Conservation (phyloP, 257 asterid genomes). For the Nyctanthes arbortristis region DNA sequence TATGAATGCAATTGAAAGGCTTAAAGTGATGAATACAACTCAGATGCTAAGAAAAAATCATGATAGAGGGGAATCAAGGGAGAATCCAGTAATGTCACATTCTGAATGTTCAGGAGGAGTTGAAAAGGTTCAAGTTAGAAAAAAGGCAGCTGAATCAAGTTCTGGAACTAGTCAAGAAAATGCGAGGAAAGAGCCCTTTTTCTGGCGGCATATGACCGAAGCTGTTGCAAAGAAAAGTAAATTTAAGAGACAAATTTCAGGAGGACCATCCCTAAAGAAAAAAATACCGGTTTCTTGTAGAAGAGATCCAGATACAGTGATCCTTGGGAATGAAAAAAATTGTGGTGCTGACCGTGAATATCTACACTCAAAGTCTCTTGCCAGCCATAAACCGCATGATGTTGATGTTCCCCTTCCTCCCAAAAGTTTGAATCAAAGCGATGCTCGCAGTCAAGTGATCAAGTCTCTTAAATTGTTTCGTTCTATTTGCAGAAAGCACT, state of each 20-base stretch:
- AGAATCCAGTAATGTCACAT: slow-evolving; percentile 25
- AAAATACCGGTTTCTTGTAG: slow-evolving; percentile 12
- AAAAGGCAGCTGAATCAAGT: slow-evolving; percentile 25
- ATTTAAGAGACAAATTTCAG: slow-evolving; percentile 11
- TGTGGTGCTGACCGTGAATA: slow-evolving; percentile 19
- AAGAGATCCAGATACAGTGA: slow-evolving; percentile 26
- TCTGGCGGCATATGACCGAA: slow-evolving; percentile 33
- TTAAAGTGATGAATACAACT: slow-evolving; percentile 20
- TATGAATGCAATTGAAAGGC: slow-evolving; percentile 8
- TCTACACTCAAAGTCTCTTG: slow-evolving; percentile 27
- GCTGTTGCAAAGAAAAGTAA: slow-evolving; percentile 45
- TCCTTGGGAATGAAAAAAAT: slow-evolving; percentile 25
- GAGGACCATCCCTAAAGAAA: slow-evolving; percentile 25
- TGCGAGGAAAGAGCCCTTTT: slow-evolving; percentile 27
- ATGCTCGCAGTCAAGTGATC: slow-evolving; percentile 71
- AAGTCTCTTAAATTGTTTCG: slow-evolving; percentile 64
- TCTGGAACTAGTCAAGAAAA: slow-evolving; percentile 21
- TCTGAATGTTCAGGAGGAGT: slow-evolving; percentile 20
- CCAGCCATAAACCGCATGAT: slow-evolving; percentile 20
- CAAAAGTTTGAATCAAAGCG: slow-evolving; percentile 48
- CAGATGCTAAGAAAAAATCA: slow-evolving; percentile 1
- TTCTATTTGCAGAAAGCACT: slow-evolving; percentile 58
- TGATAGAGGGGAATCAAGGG: slow-evolving; percentile 17
- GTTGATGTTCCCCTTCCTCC: slow-evolving; percentile 57
- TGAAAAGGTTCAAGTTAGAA: slow-evolving; percentile 14